Conservation (phyloP, 2,329 filamentous ascomycete species). For the Cordyceps fumosorosea region DNA sequence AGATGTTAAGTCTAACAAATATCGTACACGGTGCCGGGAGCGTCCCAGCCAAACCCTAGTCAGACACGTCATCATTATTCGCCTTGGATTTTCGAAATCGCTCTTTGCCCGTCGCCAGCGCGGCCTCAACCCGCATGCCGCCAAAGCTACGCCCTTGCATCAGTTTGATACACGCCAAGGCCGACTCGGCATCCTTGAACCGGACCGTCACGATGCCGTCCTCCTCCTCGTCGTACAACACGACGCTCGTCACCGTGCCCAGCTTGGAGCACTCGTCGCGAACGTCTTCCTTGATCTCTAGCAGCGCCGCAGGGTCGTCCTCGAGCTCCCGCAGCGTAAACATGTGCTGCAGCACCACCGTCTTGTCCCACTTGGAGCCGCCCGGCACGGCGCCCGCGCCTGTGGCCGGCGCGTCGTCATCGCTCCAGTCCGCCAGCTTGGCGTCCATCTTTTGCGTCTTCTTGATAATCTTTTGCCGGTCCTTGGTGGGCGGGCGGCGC, state of each 20-base stretch:
- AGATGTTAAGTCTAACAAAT: background rate
- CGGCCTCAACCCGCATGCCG: slow-evolving; percentile 64
- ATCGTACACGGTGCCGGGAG: background rate
- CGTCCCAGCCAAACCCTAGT: background rate
- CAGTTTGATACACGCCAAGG: slow-evolving; percentile 61
- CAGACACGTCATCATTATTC: slow-evolving; percentile 35
- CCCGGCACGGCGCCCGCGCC: slow-evolving; percentile 29
- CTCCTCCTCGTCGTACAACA: slow-evolving; percentile 79
- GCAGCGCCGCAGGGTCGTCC: slow-evolving; percentile 72
- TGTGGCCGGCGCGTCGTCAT: slow-evolving; percentile 62
- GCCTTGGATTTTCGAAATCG: slow-evolving; percentile 64
- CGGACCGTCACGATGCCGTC: slow-evolving; percentile 81
- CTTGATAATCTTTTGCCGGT: slow-evolving; percentile 84
- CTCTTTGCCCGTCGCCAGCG: slow-evolving; percentile 63
- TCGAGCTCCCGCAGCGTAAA: slow-evolving; percentile 82
- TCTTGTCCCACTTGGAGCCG: slow-evolving; percentile 59
- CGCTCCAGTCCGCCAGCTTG: slow-evolving; percentile 90
- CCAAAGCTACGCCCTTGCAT: slow-evolving; percentile 81
- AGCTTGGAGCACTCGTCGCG: slow-evolving; percentile 82
- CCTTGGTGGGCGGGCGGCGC: slow-evolving; percentile 39
- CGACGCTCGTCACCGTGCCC: slow-evolving; percentile 83
- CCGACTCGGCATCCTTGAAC: slow-evolving; percentile 66
- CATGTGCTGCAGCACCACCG: slow-evolving; percentile 86
- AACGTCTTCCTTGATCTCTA: slow-evolving; percentile 94
- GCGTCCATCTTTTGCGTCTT: slow-evolving; percentile 88